Evolutionary conservation across 2,329 filamentous ascomycete genomes (phyloP), one percentile per base, ranked within the genome.

Genomic region (Calonectria pseudoturangicola): DNA sequence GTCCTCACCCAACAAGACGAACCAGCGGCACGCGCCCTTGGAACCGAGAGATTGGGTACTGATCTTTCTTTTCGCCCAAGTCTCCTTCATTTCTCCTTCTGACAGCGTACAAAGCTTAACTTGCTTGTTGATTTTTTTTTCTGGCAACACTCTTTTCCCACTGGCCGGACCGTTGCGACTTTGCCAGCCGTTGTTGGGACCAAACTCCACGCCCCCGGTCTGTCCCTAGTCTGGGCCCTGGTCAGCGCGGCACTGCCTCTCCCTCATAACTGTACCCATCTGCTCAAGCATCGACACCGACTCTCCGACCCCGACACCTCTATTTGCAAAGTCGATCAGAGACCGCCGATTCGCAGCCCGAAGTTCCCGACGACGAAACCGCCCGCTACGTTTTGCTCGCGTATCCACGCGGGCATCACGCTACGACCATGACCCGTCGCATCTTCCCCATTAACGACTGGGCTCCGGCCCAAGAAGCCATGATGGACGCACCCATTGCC

Each of bases 391-490:
- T 41, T 43, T 39, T 33, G 50, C 56, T 47, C 39, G 63, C 68
- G 67, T 68, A 62, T 72, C 47, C 56, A 33, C 43, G 41, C 62
- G 54, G 54, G 62, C 64, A 68, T 71, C 69, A 51, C 69, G 66
- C 56, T 51, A 48, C 62, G 30, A 66, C 62, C 62, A 84, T 84
- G 79, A 81, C 85, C 75, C 81, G 79, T 73, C 81, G 84, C 76
- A 83, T 85, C 72, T 83, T 85, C 74, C 82, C 84, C 64, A 77
- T 86, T 71, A 80, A 81, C 73, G 86, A 87, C 74, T 87, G 85
- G 86, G 83, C 85, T 50, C 81, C 84, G 27, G 75, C 79, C 65
- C 86, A 86, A 74, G 87, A 89, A 77, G 83, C 87, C 78, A 83
- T 84, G 75, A 73, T 80, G 75, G 74, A 79, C 43, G 48, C 54